Evolutionary conservation across 2,329 filamentous ascomycete species (phyloP), one percentile per base, ranked within the genome.

Genomic region (Fusarium kyushuense): DNA sequence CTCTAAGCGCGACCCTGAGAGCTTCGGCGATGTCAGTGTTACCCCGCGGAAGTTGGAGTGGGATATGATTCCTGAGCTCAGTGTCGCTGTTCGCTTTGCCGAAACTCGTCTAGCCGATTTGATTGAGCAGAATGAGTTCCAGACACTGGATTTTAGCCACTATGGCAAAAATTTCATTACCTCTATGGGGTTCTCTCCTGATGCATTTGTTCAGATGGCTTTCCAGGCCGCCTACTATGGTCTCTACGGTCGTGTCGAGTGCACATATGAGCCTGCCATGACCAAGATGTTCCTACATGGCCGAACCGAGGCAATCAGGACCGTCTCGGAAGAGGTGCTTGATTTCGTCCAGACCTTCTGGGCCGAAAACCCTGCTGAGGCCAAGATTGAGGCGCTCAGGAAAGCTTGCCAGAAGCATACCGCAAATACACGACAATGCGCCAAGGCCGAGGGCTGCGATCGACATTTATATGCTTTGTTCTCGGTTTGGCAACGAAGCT

Each of bases 91-190:
- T 9, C 92, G 96, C 10, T 99, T 99, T 75, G 96, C 96, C 29
- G 96, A 99, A 81, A 97, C 95, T 0, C 88, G 96, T 36, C 85
- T 99, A 11, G 94, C 96, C 21, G 96, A 99, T 78, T 84, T 98
- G 40, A 97, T 99, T 72, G 91, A 95, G 76, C 96, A 99, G 78
- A 97, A 97, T 75, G 96, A 99, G 79, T 97, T 98, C 74, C 87
- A 94, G 65, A 96, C 94, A 14, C 85, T 98, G 6, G 95, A 98
- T 71, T 98, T 98, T 72, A 82, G 84, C 48, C 88, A 90, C 25
- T 99, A 97, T 73, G 96, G 96, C 70, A 97, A 97, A 84, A 97
- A 96, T 79, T 97, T 97, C 76, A 97, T 99, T 79, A 98, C 94
- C 0, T 93, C 92, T 0, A 96, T 96, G 90, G 95, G 95, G 10